A percentile compares a stretch with the other conserved stretches of the same genome.
Conservation (phyloP, 1,284 basidiomycete species). For the Puccinia sorghi region DNA sequence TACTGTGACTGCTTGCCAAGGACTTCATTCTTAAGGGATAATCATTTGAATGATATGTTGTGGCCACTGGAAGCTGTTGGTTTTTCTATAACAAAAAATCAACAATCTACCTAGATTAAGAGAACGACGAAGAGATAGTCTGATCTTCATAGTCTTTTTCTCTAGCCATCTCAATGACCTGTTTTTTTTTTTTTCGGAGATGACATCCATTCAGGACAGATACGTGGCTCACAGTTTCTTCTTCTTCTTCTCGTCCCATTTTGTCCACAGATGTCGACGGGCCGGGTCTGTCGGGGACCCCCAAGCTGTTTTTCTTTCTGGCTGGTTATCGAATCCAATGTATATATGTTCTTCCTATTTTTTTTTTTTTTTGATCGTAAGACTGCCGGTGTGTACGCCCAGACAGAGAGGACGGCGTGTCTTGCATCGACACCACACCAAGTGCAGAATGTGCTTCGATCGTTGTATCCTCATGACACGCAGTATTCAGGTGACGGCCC, state of each 20-base stretch:
- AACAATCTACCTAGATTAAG: constrained; percentile 25
- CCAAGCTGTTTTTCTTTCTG: too few species aligned
- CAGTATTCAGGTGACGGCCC: too few species aligned
- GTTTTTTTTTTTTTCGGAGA: constrained; percentile 15
- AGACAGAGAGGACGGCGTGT: too few species aligned
- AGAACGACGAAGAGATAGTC: neutral
- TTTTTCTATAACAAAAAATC: neutral
- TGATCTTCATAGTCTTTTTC: too few species aligned
- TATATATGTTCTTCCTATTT: too few species aligned
- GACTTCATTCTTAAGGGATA: neutral
- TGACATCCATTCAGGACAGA: constrained; percentile 40
- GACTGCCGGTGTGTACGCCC: too few species aligned
- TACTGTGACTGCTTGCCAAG: neutral
- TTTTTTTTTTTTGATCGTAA: too few species aligned
- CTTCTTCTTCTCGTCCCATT: neutral
- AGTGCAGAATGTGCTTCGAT: too few species aligned
- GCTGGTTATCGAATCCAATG: too few species aligned
- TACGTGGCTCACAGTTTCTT: constrained; percentile 37
- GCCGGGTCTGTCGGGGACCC: too few species aligned
- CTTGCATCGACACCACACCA: too few species aligned
- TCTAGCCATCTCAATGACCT: constrained; percentile 43
- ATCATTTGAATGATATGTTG: constrained; percentile 19
- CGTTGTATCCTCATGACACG: too few species aligned
- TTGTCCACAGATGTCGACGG: neutral
- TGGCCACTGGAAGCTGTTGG: constrained; percentile 44